Base-by-base conservation (phyloP, 257 asterid species). In the Capsicum pubescens region DNA sequence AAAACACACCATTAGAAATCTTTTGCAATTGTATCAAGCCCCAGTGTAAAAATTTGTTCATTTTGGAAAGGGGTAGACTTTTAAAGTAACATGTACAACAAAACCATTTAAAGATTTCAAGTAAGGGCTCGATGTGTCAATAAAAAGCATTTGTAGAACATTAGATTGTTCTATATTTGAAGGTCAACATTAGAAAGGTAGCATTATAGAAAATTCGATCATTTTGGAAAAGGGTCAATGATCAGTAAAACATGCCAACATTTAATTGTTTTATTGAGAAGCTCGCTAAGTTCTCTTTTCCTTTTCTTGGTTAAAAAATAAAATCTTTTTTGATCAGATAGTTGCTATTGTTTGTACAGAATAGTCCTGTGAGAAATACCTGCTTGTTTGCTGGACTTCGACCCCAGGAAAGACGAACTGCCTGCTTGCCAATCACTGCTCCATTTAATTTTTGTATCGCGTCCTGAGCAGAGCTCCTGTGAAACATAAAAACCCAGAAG, bases 381-480 rank as follows among this genome's bases (percentile, higher is more conserved):
- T 93, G 95, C 89, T 88, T 93, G 89, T 92, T 88, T 71, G 93
- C 92, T 88, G 91, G 90, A 87, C 88, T 93, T 48, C 94, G 91
- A 48, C 97, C 97, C 95, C 95, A 93, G 79, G 97, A 93, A 68
- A 93, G 97, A 77, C 97, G 95, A 83, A 93, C 97, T 48, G 94
- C 91, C 89, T 92, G 95, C 91, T 92, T 92, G 71, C 97, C 95
- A 8, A 93, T 92, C 39, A 83, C 79, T 17, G 93, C 57, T 10
- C 95, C 97, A 59, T 84, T 93, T 84, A 93, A 86, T 88, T 91
- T 90, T 87, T 89, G 85, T 85, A 93, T 87, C 17, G 97, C 97
- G 15, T 92, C 97, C 90, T 92, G 92, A 9, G 97, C 97, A n/a
- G 72, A 86, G 91, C 85, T 92, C 84, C 97, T 93, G 90, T 83